A percentile compares a stretch with the other conserved stretches of the same genome.
phyloP scores from a whole-genome alignment of 176 grass and related monocot genomes.

The Rhynchospora pubera region DNA sequence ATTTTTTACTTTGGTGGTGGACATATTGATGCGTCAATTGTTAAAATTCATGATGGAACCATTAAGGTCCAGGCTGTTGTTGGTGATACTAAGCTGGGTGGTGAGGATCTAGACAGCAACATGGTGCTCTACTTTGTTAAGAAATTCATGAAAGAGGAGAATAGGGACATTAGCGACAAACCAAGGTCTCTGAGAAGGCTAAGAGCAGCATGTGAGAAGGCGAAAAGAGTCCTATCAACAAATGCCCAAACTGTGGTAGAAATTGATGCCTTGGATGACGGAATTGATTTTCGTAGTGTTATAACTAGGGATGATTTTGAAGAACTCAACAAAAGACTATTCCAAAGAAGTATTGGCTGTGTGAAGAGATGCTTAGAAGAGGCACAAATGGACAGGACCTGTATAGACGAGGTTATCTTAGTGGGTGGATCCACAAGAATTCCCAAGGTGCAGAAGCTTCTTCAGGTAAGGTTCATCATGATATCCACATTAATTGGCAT shows the following conservation, averaged over 20 bases:
- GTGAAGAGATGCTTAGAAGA: background rate
- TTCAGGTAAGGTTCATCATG: background rate
- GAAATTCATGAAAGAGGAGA: background rate
- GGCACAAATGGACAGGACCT: background rate
- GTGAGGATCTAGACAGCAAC: slow-evolving; percentile 1
- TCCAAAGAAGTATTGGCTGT: background rate
- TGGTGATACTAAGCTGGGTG: background rate
- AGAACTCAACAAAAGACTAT: background rate
- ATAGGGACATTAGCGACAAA: background rate
- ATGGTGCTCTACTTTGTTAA: background rate
- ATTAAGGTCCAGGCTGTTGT: slow-evolving; percentile 1
- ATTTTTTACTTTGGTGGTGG: slow-evolving; percentile 2
- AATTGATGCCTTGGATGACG: slow-evolving; percentile 3
- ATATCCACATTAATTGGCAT: background rate
- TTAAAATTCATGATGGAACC: background rate
- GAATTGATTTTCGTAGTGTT: background rate
- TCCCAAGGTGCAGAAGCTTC: background rate
- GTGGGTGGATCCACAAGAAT: slow-evolving; percentile 15
- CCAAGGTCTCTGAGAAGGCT: slow-evolving; percentile 18
- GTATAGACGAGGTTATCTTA: background rate
- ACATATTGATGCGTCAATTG: background rate
- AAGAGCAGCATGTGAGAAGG: slow-evolving; percentile 5
- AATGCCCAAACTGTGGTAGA: background rate
- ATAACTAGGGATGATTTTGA: background rate
- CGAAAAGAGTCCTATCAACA: background rate